Base-by-base conservation (phyloP, 805 yeast species). In the Sporopachydermia lactativora region DNA sequence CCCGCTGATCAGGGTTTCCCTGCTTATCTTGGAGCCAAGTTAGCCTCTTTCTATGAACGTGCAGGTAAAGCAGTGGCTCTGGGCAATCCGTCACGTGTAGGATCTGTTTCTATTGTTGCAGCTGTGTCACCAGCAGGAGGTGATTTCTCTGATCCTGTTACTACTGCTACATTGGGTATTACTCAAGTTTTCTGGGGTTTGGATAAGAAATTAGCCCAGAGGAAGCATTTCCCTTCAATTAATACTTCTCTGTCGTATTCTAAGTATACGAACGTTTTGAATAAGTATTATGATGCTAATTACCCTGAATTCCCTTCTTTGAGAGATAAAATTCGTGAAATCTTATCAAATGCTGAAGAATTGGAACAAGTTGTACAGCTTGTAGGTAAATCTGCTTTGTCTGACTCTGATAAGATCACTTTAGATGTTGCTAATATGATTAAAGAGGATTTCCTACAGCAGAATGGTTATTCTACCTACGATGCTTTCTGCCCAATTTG, bases 1-100 rank as follows among this genome's bases (percentile, higher is more conserved):
- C 99, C 99, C 60, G 99, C 99, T 47, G 99, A 92, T 68, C 98
- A 94, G 72, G 99, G 99, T 72, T 92, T 88, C 92, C 99, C 99
- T 46, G 99, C 99, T 40, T 92, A 92, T 62, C 73, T 92, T 62
- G 98, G 98, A 70, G 96, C 99, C 41, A 92, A 92, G 62, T 75
- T 92, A 55, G 97, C 99, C 43, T 89, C 97, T 42, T 92, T 92
- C 76, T 92, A 92, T 66, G 99, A 92, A 70, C 85, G 99, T 71
- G 99, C 99, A 38, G 99, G 99, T 68, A 85, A 81, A 61, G 94
- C 95, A 37, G 71, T 79, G 54, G 89, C 95, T 2, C 71, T 92
- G 45, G 99, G 99, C 57, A 84, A 94, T 44, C 99, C 99, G 48
- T 82, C 83, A 52, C 86, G 99, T 71, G 58, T 74, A 50, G 99